Base-by-base conservation (phyloP, 768 basidiomycete genomes). In the Termitomyces sp. region DNA sequence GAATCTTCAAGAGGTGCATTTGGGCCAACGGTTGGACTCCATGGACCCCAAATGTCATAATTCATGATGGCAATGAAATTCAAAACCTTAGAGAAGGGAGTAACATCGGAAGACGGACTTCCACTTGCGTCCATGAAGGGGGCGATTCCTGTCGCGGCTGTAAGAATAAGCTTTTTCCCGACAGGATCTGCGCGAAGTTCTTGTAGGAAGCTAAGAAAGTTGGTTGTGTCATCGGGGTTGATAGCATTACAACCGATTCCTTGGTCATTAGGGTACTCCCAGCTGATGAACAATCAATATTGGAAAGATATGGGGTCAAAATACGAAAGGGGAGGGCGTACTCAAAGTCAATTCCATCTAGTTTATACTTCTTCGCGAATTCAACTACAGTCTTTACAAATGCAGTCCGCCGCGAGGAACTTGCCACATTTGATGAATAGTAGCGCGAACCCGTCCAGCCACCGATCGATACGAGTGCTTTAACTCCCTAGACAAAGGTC, bases 1-100 rank as follows among this genome's bases (percentile, higher is more conserved):
- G 80, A 77, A 69, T 96, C 86, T 43, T 86, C 74, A n/a, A 97
- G 79, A 8, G 95, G 94, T 4, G 94, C 85, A 69, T 95, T 96
- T 11, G 95, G 88, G 2, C 94, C 95, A 44, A 85, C 76, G 54
- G 83, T 67, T 63, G 75, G 67, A 68, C 79, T 83, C 81, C 84
- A 88, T 5, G 79, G 70, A 28, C 85, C 84, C 71, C 76, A 85
- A 45, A 89, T 66, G 58, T 88, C 88, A 66, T 89, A 89, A 71
- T 86, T 85, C 87, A 89, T 88, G 62, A 80, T 67, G 21, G 71
- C 70, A 23, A 80, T 70, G 61, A 67, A 79, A 65, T 79, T 70
- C 3, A 97, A 79, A 17, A 87, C 81, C 6, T 80, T 66, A 2
- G 86, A 88, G 63, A 94, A 95, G 0, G 62, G 83, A 14, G 84